Base-by-base conservation (phyloP, 345 rosid genomes). In the Populus deltoides region DNA sequence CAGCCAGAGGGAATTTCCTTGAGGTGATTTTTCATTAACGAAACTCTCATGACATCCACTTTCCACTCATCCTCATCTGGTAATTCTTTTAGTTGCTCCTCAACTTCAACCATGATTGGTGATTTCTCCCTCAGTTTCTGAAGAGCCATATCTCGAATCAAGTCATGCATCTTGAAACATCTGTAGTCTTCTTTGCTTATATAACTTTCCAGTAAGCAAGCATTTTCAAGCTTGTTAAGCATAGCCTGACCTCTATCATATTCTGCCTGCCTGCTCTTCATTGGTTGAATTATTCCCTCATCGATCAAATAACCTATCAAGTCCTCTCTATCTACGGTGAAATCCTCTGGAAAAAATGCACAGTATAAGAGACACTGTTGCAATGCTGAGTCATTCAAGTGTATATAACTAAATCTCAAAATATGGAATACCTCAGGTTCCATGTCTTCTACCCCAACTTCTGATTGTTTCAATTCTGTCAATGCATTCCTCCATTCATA, bases 91-190 rank as follows among this genome's bases (percentile, higher is more conserved):
- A 81, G 53, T 39, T 70, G 66, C 70, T 16, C 41, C 17, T 66
- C 73, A 5, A 80, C 80, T 72, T 83, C 68, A 38, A 80, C 79
- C 78, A 85, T 72, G 33, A 43, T 41, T 10, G 35, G 18, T 8
- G 68, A 62, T 45, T n/a, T 72, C 20, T 7, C 70, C n/a, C 51
- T 35, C 5, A 36, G 65, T 63, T 78, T 81, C 43, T 41, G 67
- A 49, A 77, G 15, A 10, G 83, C 80, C 85, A 68, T 39, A 12
- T 66, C 82, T 61, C 82, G 75, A 8, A 79, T 55, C 72, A 85
- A 67, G 35, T 75, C 80, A 65, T 85, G 80, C 85, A 82, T 82
- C 79, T 49, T 77, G 16, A 80, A 75, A 18, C 12, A 29, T 75
- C 53, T 65, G 68, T n/a, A 15, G 13, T 16, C 80, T 82, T 76